A percentile compares a stretch with the other conserved stretches of the same genome.
Evolutionary conservation across 2,329 filamentous ascomycete genomes (phyloP).

Genomic region (Arthrinium phaeospermum): DNA sequence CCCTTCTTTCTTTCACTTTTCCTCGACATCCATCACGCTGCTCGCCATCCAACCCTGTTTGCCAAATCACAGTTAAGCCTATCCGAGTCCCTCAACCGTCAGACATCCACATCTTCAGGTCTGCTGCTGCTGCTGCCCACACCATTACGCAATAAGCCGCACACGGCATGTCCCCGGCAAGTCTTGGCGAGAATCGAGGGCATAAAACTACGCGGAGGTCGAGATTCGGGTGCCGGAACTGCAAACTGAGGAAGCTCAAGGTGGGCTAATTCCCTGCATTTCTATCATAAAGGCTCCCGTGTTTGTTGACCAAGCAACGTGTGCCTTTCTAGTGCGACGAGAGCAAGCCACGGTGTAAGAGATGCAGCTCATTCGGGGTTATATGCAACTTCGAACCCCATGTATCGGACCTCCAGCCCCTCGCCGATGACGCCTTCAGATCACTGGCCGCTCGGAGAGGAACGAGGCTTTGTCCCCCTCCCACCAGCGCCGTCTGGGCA

Average conservation of each 20-base stretch:
- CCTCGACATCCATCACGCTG: not conserved
- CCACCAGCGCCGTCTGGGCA: conserved; percentile 32
- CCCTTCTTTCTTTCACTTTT: not conserved
- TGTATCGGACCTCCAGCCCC: conserved; percentile 45
- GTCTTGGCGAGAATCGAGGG: not conserved
- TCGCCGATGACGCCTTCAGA: conserved; percentile 32
- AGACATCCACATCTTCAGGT: not conserved
- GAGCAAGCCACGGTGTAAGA: conserved; percentile 48
- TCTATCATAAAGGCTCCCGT: not conserved
- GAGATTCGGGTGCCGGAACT: conserved; percentile 55
- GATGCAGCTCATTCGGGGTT: conserved; percentile 49
- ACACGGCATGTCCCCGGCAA: conserved; percentile 6
- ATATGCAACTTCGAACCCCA: conserved; percentile 49
- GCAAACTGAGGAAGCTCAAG: conserved; percentile 57
- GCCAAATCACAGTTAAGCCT: not conserved
- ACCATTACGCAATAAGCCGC: not conserved
- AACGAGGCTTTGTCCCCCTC: conserved; percentile 31
- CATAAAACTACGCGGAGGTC: conserved; percentile 41
- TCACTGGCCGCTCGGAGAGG: conserved; percentile 28
- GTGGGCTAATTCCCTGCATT: conserved; percentile 32
- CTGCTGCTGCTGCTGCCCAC: not conserved
- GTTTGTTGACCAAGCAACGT: not conserved
- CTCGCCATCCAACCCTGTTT: not conserved
- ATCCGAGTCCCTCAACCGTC: not conserved
- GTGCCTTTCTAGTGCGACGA: conserved; percentile 50